Base-by-base conservation (phyloP, 306 rosid species). In the Medicago ruthenica region DNA sequence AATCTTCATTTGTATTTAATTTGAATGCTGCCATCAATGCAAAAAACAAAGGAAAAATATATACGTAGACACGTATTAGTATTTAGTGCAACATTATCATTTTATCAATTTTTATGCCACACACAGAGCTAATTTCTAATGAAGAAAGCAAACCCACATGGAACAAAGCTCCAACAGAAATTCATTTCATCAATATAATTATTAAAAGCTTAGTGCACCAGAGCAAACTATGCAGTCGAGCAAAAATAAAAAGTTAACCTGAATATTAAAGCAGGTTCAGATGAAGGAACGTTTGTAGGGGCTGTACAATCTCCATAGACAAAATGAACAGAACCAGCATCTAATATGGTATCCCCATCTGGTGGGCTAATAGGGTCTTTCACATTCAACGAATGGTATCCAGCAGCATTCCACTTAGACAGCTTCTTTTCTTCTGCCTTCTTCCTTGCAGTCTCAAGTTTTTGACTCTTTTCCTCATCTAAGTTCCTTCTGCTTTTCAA, bases 281-380 rank as follows among this genome's bases (percentile, higher is more conserved):
- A 81, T 22, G 88, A 85, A 72, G 81, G 79, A 85, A 79, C 70
- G 39, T 73, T 78, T 50, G 87, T 82, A 24, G 98, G 93, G 20
- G 86, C 83, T 53, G 96, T 92, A 81, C 98, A 95, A 78, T 92
- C 97, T 66, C 98, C 97, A 67, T 87, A 90, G 36, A 95, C 91
- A 79, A 87, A 92, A 69, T 85, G 87, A 82, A 94, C 93, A 80
- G 92, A 87, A 74, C 97, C 98, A 75, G 86, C 71, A 71, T 87
- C 95, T 60, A 85, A 85, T 79, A 76, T 68, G 48, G 64, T 48
- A 77, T 83, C 89, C 71, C 66, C 57, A 71, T 76, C 89, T 41
- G 71, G 71, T 73, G 89, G 88, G 75, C 34, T 66, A 57, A 85
- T 67, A 42, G 92, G 85, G 34, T 87, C 89, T 62, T 83, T 47